phyloP scores from a whole-genome alignment of 2,329 filamentous ascomycete species.

The Leptographium flavum region DNA sequence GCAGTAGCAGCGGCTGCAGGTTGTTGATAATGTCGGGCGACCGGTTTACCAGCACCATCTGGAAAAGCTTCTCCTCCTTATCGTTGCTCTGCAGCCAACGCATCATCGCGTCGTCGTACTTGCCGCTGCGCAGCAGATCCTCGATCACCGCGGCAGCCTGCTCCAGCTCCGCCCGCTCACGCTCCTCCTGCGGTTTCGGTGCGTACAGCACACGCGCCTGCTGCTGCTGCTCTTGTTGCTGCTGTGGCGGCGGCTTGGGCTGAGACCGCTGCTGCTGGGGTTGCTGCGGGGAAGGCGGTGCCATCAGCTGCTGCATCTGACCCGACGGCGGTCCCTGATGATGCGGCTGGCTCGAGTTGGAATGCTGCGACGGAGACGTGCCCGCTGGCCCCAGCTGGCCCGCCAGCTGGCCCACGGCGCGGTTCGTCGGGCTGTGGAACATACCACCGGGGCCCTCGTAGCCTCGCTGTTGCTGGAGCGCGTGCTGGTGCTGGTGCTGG shows the following conservation, averaged over 20 bases:
- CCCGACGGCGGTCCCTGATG: constrained; percentile 5
- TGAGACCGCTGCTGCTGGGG: constrained; percentile 5
- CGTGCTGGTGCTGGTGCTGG: neutral
- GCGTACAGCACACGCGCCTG: constrained; percentile 21
- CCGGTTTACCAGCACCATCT: constrained; percentile 36
- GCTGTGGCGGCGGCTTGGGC: constrained; percentile 10
- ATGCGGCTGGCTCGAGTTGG: constrained; percentile 11
- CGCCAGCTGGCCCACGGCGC: constrained; percentile 4
- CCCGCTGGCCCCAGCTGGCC: constrained; percentile 5
- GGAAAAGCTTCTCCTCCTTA: constrained; percentile 46
- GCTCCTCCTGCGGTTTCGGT: constrained; percentile 25
- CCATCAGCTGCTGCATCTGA: neutral
- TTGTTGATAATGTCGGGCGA: constrained; percentile 38
- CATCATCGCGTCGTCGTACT: constrained; percentile 48
- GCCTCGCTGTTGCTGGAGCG: too few species aligned
- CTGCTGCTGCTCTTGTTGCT: constrained; percentile 8
- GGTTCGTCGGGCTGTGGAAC: constrained; percentile 6
- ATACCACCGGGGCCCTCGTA: constrained; percentile 2
- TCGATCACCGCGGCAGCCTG: constrained; percentile 45
- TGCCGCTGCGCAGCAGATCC: constrained; percentile 43
- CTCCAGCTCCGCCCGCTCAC: constrained; percentile 39
- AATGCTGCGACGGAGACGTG: constrained; percentile 12
- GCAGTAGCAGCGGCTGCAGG: constrained; percentile 44
- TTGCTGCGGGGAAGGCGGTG: neutral
- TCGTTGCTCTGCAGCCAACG: constrained; percentile 51